These are phyloP conservation scores for Seiridium cupressi DNA, from an alignment of 2,329 filamentous ascomycete species.

Conservation along the genomic window DNA sequence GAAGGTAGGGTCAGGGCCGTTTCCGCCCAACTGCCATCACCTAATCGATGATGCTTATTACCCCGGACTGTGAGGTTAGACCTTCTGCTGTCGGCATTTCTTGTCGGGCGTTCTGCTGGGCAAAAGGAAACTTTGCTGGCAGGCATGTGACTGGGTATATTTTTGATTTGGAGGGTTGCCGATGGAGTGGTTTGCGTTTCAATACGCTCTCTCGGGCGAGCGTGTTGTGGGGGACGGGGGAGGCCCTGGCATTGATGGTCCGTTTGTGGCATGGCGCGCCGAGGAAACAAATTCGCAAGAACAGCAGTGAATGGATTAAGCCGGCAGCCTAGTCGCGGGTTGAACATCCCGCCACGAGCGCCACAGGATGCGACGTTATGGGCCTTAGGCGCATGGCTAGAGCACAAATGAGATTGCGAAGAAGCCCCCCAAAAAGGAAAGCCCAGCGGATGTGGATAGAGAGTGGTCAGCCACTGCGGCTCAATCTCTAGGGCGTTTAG, in stretches of 20 bases:
- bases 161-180: background rate
- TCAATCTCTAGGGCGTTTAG: background rate
- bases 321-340: too few relatives aligned
- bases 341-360: too few relatives aligned
- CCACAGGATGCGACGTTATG: too few relatives aligned
- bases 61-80: background rate
- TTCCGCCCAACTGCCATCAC: too few relatives aligned
- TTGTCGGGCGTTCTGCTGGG: background rate
- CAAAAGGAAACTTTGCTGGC: background rate
- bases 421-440: background rate
- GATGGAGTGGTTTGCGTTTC: background rate
- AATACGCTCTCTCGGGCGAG: background rate
- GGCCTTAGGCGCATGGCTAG: background rate
- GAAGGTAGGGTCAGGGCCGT: too few relatives aligned
- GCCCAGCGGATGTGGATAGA: background rate
- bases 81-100: background rate
- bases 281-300: background rate
- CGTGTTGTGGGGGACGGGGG: background rate
- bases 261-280: background rate
- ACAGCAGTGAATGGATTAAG: too few relatives aligned
- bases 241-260: background rate
- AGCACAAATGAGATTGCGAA: background rate
- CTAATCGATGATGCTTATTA: background rate
- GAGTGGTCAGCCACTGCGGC: background rate
- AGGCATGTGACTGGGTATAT: background rate